Base-by-base conservation (phyloP, 805 yeast species). In the Kluyveromyces lactis region DNA sequence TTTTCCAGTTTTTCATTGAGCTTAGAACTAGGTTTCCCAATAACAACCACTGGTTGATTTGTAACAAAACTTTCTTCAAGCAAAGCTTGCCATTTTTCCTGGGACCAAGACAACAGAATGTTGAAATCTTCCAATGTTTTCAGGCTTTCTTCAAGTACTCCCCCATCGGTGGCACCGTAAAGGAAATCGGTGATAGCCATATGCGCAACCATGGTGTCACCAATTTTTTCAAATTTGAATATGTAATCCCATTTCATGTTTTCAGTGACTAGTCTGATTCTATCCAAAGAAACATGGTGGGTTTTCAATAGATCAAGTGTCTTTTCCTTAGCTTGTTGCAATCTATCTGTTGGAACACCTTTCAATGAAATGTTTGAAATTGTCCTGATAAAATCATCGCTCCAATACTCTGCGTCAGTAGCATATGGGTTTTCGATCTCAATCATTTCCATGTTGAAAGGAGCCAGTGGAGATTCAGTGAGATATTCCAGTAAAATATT, bases 401-500 rank as follows among this genome's bases (percentile, higher is more conserved):
- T 80, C 52, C 77, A 75, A 48, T 70, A 79, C 21, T 72, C 78
- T 4, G 82, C 68, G 23, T 77, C 78, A 11, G 86, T 79, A 1
- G 96, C 90, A 38, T 77, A 62, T 1, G 97, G 96, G 35, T 84
- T 77, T 19, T 78, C 85, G 35, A 83, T 73, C 53, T 90, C 97
- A 17, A 89, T 85, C 44, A 92, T 68, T 42, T 72, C 60, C 50
- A 75, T 77, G 46, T 77, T 76, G 43, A 92, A 72, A 18, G 86
- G 68, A 2, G 97, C 83, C 33, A 86, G 75, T 0, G 95, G 77
- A 2, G 82, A 75, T 36, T 79, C 82, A 4, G 94, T 77, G 39
- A 90, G 70, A 56, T 90, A 92, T 19, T 74, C 70, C 15, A 86
- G 73, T 12, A 92, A 48, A 37, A 82, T 69, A 36, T 83, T 82